Evolutionary conservation across 2,329 filamentous ascomycete genomes (phyloP).

Genomic region (Diaporthe helianthi): DNA sequence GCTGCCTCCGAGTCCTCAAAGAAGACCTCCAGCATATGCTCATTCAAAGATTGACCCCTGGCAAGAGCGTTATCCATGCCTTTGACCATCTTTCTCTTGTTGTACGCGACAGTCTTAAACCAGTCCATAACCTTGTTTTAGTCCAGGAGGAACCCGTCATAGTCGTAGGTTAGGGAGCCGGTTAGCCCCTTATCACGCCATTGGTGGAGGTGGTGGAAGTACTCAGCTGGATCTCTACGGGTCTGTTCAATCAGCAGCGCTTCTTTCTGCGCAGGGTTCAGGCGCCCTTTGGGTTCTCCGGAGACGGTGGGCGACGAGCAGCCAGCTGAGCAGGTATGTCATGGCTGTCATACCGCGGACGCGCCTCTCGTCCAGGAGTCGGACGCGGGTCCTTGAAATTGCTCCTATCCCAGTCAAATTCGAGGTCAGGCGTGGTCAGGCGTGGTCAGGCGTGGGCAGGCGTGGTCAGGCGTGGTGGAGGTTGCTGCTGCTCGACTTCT

Average conservation of each 20-base stretch:
- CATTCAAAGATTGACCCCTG: neutral
- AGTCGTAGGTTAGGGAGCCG: neutral
- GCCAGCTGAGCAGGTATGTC: slow-evolving; percentile 34
- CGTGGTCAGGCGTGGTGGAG: slow-evolving; percentile 36
- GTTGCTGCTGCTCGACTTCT: neutral
- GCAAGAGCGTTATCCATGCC: slow-evolving; percentile 6
- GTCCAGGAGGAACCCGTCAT: slow-evolving; percentile 2
- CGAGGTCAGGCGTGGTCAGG: slow-evolving; percentile 39
- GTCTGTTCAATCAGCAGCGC: neutral
- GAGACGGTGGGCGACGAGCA: slow-evolving; percentile 28
- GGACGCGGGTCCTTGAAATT: slow-evolving; percentile 39
- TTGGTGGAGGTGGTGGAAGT: neutral
- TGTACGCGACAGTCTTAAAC: neutral
- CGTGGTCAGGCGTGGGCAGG: slow-evolving; percentile 38
- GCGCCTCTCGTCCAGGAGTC: slow-evolving; percentile 38
- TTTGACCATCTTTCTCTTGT: neutral
- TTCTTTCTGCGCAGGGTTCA: slow-evolving; percentile 34
- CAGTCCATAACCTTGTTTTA: slow-evolving; percentile 13
- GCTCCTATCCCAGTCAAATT: slow-evolving; percentile 40
- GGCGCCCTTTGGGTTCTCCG: slow-evolving; percentile 35
- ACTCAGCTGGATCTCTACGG: neutral
- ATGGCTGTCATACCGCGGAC: slow-evolving; percentile 26
- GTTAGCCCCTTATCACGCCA: neutral
- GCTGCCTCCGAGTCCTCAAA: slow-evolving; percentile 6
- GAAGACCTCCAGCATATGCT: neutral